Conservation (phyloP, 2,329 filamentous ascomycete species). For the Xylaria arbuscula region DNA sequence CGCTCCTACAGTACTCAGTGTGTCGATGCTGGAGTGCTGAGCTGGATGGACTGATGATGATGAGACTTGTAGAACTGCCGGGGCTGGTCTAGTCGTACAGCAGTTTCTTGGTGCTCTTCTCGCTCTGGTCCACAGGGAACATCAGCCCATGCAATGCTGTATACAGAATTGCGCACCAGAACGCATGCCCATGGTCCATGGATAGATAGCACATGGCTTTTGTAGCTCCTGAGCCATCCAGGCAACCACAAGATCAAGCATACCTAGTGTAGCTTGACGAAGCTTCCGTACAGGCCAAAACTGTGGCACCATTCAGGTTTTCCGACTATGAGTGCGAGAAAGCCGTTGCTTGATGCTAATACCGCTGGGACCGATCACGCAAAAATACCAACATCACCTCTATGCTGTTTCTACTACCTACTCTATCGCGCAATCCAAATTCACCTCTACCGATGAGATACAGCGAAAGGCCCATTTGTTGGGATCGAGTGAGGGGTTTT, state of each 20-base stretch:
- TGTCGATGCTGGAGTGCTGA: not conserved
- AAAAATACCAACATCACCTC: not conserved
- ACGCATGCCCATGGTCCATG: slow-evolving; percentile 19
- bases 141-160: slow-evolving; percentile 10
- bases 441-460: too few relatives aligned
- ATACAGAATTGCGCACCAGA: slow-evolving; percentile 3
- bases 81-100: slow-evolving; percentile 15
- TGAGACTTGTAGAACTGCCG: slow-evolving; percentile 23
- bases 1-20: not conserved
- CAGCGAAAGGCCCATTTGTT: not conserved
- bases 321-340: slow-evolving; percentile 7
- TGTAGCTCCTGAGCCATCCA: slow-evolving; percentile 21
- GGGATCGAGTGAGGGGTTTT: not conserved
- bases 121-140: not conserved
- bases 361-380: not conserved
- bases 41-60: slow-evolving; percentile 15
- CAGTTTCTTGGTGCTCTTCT: slow-evolving; percentile 2
- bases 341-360: slow-evolving; percentile 2
- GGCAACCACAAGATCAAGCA: slow-evolving; percentile 26
- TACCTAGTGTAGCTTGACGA: slow-evolving; percentile 6
- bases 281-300: slow-evolving; percentile 10
- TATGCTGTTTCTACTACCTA: not conserved
- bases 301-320: slow-evolving; percentile 2
- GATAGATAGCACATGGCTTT: slow-evolving; percentile 30
- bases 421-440: not conserved